Percentiles rank a stretch among this genome's conserved stretches.
Evolutionary conservation across 768 basidiomycete genomes (phyloP).

Genomic region (Leccinum truebloodii): DNA sequence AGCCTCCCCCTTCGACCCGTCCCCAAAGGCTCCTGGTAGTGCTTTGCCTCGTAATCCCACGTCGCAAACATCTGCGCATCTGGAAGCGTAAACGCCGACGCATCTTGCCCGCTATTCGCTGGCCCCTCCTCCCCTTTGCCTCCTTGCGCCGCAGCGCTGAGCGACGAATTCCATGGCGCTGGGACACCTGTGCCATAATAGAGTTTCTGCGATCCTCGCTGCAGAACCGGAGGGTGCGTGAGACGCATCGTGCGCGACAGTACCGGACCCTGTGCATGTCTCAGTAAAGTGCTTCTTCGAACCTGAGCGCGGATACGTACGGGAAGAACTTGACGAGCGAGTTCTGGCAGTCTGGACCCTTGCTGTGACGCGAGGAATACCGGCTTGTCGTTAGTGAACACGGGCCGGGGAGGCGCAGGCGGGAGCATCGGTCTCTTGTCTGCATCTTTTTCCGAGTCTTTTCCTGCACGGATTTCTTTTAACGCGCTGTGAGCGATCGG

Average conservation of each 20-base stretch:
- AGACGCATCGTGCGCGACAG: constrained; percentile 62
- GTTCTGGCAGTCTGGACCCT: constrained; percentile 61
- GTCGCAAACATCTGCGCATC: constrained; percentile 53
- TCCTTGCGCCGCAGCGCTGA: constrained; percentile 16
- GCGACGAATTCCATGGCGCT: constrained; percentile 48
- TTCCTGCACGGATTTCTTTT: constrained; percentile 38
- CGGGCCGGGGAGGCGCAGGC: constrained; percentile 36
- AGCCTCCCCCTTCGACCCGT: constrained; percentile 31
- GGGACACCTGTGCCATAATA: constrained; percentile 41
- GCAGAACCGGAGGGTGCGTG: constrained; percentile 63
- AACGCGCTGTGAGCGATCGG: constrained; percentile 45
- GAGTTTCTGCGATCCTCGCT: constrained; percentile 44
- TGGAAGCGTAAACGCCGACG: constrained; percentile 37
- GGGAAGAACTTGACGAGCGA: constrained; percentile 66
- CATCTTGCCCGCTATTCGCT: constrained; percentile 25
- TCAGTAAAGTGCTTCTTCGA: neutral
- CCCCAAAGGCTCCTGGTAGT: constrained; percentile 38
- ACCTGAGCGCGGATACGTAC: constrained; percentile 47
- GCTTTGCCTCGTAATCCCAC: constrained; percentile 51
- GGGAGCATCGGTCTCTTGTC: constrained; percentile 43
- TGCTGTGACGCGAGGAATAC: constrained; percentile 67
- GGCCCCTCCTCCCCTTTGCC: constrained; percentile 28
- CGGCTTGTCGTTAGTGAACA: constrained; percentile 51
- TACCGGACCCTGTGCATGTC: constrained; percentile 49
- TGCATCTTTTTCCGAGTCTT: constrained; percentile 53